Base-by-base conservation (phyloP, 75 land plant genomes). In the Adiantum capillusveneris region DNA sequence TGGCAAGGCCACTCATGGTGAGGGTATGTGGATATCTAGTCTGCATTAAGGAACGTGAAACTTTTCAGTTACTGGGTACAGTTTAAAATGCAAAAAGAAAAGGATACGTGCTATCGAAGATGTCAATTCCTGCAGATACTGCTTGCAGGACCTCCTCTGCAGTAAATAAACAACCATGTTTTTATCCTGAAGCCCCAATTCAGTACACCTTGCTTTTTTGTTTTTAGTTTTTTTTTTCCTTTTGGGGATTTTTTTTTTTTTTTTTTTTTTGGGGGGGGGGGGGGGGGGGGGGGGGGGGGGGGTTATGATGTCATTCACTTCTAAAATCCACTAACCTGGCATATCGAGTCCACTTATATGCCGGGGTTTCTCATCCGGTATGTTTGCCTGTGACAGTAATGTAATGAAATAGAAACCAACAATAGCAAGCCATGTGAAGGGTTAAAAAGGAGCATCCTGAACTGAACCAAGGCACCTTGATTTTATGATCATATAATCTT, bases 91-190 rank as follows among this genome's bases (percentile, higher is more conserved):
- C 20, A 26, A 48, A n/a, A 25, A 25, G n/a, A 0, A 26, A 31
- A 49, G 66, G 84, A 45, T 86, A 86, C 86, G 73, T 78, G 56
- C 90, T 84, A 61, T 88, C 97, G 72, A 92, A 92, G 0, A 88
- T 60, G 60, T 92, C 97, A 46, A 92, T 63, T 0, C 97, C 97
- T 37, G 84, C 80, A 64, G 86, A 83, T 51, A 92, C 81, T 27
- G 96, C 95, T 64, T 88, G 81, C 59, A 92, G 72, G 37, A 92
- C 74, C 76, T 92, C 97, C 68, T 88, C 97, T 92, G 84, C 68
- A 78, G 28, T 22, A 53, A 26, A 48, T 24, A 62, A 64, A 21
- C n/a, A 64, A 60, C 19, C 30, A 60, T 46, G 17, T 17, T 14
- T n/a, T 17, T 3, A 46, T 17, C 14, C 49, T 46, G 17, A 46